phyloP scores from a whole-genome alignment of 2,329 filamentous ascomycete species.

The Colletotrichum incanum region DNA sequence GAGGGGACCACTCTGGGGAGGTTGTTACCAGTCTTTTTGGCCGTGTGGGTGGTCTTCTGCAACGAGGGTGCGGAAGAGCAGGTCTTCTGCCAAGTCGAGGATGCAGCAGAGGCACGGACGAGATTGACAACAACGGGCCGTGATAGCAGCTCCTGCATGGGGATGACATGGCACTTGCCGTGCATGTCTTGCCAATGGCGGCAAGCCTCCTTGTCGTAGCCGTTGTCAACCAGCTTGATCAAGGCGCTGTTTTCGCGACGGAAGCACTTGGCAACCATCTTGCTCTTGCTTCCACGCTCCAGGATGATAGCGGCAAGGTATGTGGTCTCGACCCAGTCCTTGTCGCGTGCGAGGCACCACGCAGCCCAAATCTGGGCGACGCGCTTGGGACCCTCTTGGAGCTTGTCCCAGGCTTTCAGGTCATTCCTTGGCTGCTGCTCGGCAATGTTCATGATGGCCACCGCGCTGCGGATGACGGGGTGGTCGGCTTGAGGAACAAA shows the following conservation, averaged over 20 bases:
- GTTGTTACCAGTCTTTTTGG: neutral
- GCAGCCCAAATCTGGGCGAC: conserved; percentile 28
- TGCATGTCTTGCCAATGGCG: conserved; percentile 28
- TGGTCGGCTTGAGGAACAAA: conserved; percentile 18
- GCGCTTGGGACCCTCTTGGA: neutral
- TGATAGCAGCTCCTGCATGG: neutral
- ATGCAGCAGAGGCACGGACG: neutral
- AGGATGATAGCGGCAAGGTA: conserved; percentile 22
- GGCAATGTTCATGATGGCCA: conserved; percentile 35
- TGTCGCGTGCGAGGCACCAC: conserved; percentile 29
- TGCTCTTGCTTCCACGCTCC: conserved; percentile 13
- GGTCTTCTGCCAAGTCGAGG: neutral
- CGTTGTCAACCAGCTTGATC: neutral
- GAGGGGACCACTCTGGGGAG: neutral
- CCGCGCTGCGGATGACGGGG: conserved; percentile 32
- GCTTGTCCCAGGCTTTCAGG: neutral
- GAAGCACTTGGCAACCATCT: conserved; percentile 17
- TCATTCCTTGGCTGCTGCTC: neutral
- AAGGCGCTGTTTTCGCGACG: conserved; percentile 2
- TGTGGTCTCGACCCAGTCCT: neutral
- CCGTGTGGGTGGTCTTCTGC: neutral
- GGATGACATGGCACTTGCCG: conserved; percentile 32
- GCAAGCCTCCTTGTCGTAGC: conserved; percentile 4
- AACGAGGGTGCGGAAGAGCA: neutral
- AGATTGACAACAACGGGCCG: conserved; percentile 1